Conservation (phyloP, 768 basidiomycete genomes). For the Pleurotus cornucopiae region DNA sequence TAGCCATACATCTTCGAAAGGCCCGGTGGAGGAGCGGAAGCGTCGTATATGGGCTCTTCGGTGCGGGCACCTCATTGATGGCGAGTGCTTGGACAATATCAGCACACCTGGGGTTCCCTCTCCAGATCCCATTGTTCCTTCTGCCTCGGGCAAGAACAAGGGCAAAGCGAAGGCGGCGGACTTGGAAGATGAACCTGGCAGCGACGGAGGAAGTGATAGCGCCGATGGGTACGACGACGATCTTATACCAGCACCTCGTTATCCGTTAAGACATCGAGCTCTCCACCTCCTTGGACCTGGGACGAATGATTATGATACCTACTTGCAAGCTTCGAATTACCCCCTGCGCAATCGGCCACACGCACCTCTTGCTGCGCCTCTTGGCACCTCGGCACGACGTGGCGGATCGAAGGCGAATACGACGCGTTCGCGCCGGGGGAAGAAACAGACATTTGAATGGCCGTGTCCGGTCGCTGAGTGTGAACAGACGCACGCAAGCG, state of each 20-base stretch:
- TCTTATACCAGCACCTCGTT: not conserved
- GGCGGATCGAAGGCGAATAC: constrained; percentile 17
- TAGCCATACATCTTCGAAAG: constrained; percentile 36
- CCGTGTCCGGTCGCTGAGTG: constrained; percentile 62
- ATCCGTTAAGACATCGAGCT: not conserved
- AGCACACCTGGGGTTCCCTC: constrained; percentile 35
- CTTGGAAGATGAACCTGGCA: constrained; percentile 1
- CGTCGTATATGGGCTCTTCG: constrained; percentile 66
- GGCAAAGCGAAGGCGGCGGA: constrained; percentile 4
- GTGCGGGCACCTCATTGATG: constrained; percentile 78
- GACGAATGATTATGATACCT: not conserved
- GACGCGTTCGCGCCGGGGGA: constrained; percentile 22
- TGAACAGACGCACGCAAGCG: constrained; percentile 48
- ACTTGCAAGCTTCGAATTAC: not conserved
- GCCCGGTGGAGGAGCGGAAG: constrained; percentile 37
- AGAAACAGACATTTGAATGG: constrained; percentile 57
- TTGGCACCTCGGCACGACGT: constrained; percentile 9
- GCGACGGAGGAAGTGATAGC: not conserved
- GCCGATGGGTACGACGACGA: not conserved
- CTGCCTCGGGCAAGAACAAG: constrained; percentile 43
- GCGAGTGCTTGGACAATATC: constrained; percentile 62
- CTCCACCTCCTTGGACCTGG: not conserved
- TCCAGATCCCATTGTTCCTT: constrained; percentile 7
- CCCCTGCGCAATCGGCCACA: not conserved
- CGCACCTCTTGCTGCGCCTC: constrained; percentile 1